These are phyloP conservation scores for Magnusiomyces fungicola DNA, from an alignment of 1,139 yeast genomes.

Conservation along the genomic window DNA sequence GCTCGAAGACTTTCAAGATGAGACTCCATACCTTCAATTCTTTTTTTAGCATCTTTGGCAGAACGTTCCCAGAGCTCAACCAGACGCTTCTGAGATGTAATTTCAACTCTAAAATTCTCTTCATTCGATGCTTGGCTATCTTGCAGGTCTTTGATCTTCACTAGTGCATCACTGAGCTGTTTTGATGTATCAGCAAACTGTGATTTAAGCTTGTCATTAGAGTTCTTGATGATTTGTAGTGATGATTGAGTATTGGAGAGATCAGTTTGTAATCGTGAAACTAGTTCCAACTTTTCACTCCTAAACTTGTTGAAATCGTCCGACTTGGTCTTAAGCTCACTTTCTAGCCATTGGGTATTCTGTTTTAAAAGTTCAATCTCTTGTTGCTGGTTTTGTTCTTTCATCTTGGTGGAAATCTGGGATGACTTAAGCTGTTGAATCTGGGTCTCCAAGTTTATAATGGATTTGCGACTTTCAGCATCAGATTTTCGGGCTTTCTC, in stretches of 20 bases:
- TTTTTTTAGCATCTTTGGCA: slow-evolving; percentile 25
- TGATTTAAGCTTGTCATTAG: slow-evolving; percentile 25
- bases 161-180: slow-evolving; percentile 35
- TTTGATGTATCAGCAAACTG: slow-evolving; percentile 35
- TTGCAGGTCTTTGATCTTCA: slow-evolving; percentile 42
- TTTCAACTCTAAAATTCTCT: slow-evolving; percentile 53
- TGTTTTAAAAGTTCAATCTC: slow-evolving; percentile 34
- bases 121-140: slow-evolving; percentile 42
- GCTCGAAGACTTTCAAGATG: slow-evolving; percentile 37
- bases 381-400: slow-evolving; percentile 35
- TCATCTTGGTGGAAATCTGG: slow-evolving; percentile 33
- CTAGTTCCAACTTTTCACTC: slow-evolving; percentile 29
- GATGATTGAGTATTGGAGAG: slow-evolving; percentile 33
- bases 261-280: slow-evolving; percentile 31
- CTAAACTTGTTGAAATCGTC: slow-evolving; percentile 35
- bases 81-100: slow-evolving; percentile 56
- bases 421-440: slow-evolving; percentile 32
- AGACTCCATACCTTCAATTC: slow-evolving; percentile 39
- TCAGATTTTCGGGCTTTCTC: slow-evolving; percentile 43
- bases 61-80: slow-evolving; percentile 53
- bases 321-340: slow-evolving; percentile 32
- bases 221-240: slow-evolving; percentile 30
- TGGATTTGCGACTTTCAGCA: slow-evolving; percentile 37
- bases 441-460: slow-evolving; percentile 37
- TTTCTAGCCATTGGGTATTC: slow-evolving; percentile 35